Evolutionary conservation across 768 basidiomycete species (phyloP), one percentile per base, ranked within the genome.

Genomic region (Pleurotus giganteus): DNA sequence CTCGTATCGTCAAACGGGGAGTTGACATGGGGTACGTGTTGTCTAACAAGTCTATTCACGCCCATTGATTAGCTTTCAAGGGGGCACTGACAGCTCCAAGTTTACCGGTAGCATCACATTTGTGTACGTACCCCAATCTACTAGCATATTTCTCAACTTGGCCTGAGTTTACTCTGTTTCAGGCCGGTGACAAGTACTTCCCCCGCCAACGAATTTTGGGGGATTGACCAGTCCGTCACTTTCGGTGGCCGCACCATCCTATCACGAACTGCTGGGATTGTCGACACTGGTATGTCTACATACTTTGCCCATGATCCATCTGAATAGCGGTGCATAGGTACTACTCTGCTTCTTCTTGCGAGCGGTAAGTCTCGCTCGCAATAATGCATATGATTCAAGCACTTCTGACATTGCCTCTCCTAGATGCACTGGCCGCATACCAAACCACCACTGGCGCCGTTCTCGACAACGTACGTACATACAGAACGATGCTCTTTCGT

Each of bases 371-470:
- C 19, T 26, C 28, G n/a, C n/a, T n/a, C n/a, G n/a, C n/a, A n/a
- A 7, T 17, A 4, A 44, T n/a, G n/a, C 9, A 4, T 39, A n/a
- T 28, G 13, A 5, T 21, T 15, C 36, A 4, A 23, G 4, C 9
- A 15, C 11, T 53, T 44, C 23, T 37, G 36, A 13, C 24, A 8
- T 46, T 9, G 17, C 23, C n/a, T 36, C 29, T 24, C 15, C 6
- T 37, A 51, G 82, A 84, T 56, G 81, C 81, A 4, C 86, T 84
- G 73, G 63, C 78, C 46, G 69, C 68, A 9, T 88, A 86, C 62
- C 73, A 81, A 65, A 15, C 70, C 17, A 79, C 78, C 13, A 83
- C 81, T 1, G 82, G 81, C 15, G 84, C 76, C 3, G 74, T 64
- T 15, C 24, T 76, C 53, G 85, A 87, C 66, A 57, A 24, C 66